Conservation (phyloP, 768 basidiomycete genomes). For the Tricholoma saponaceum region DNA sequence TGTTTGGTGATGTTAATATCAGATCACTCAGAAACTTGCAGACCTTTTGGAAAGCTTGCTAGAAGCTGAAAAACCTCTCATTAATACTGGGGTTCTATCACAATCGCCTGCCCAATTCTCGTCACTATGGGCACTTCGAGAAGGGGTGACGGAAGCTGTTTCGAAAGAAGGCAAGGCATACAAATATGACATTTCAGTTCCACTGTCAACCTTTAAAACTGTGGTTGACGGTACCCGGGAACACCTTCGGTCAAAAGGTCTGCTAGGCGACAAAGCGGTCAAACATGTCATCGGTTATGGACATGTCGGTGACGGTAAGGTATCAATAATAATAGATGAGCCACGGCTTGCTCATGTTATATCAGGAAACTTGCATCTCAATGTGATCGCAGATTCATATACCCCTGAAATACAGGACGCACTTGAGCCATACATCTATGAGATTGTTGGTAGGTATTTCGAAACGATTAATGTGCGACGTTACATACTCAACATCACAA, state of each 20-base stretch:
- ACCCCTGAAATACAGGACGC: constrained; percentile 79
- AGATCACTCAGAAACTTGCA: constrained; percentile 71
- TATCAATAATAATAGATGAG: not conserved
- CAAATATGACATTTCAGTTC: constrained; percentile 95
- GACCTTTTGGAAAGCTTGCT: constrained; percentile 75
- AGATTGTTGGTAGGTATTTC: constrained; percentile 67
- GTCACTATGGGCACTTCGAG: constrained; percentile 87
- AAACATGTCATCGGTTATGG: constrained; percentile 91
- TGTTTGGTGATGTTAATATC: constrained; percentile 1
- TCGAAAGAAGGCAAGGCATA: constrained; percentile 94
- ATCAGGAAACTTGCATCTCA: constrained; percentile 89
- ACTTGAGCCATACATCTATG: constrained; percentile 93
- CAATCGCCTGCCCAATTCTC: constrained; percentile 88
- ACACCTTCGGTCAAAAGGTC: constrained; percentile 62
- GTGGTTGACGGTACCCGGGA: constrained; percentile 81
- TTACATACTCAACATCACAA: not conserved
- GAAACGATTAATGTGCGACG: not conserved
- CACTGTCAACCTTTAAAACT: constrained; percentile 79
- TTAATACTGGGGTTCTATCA: constrained; percentile 88
- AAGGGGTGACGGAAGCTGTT: constrained; percentile 87
- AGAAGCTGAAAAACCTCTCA: constrained; percentile 66
- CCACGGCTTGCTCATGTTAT: not conserved
- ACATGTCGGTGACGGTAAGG: constrained; percentile 92
- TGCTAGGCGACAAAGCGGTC: constrained; percentile 69
- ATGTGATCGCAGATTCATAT: constrained; percentile 81